Evolutionary conservation across 2,329 filamentous ascomycete genomes (phyloP), one percentile per base, ranked within the genome.

Genomic region (Diaporthe sp.): DNA sequence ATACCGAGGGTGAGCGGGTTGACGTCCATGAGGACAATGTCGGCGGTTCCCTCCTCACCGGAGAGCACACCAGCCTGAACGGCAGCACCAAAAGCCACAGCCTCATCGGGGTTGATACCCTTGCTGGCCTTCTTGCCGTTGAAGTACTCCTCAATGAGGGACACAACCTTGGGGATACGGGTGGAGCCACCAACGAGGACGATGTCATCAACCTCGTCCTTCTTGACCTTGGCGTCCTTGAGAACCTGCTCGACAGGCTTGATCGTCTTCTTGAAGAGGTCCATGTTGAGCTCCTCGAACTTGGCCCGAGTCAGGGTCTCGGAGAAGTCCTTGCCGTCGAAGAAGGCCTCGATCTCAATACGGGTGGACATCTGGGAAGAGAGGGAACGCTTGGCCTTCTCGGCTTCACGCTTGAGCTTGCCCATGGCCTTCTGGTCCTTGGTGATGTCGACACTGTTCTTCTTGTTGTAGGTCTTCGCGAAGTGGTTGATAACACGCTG

Each of bases 91-190:
- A 96, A 98, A 84, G 97, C 97, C 81, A 98, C 97, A 88, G 97
- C 97, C 90, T 98, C 97, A 84, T 99, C 97, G 81, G 97, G 97
- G 92, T 98, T 98, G 86, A 99, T 98, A 88, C 95, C 95, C 95
- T 98, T 98, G 91, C 94, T 96, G 81, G 96, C 95, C 91, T 97
- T 96, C 94, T 98, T 98, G 86, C 96, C 94, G 81, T 84, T 89
- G 85, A 98, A 98, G 92, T 91, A 98, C 87, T 98, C 96, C 90
- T 98, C 95, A 80, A 98, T 94, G 84, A 98, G 93, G 81, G 92
- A 85, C 88, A 97, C 94, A 80, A 98, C 96, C 94, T 98, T 98
- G 86, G 97, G 96, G 81, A 99, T 98, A 94, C 97, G 96, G 80
- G 97, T 98, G 77, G 97, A 98, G 87, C 97, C 97, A 92, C 97